A percentile compares a stretch with the other conserved stretches of the same genome.
Evolutionary conservation across 2,329 filamentous ascomycete species (phyloP).

Genomic region (Botryotinia calthae): DNA sequence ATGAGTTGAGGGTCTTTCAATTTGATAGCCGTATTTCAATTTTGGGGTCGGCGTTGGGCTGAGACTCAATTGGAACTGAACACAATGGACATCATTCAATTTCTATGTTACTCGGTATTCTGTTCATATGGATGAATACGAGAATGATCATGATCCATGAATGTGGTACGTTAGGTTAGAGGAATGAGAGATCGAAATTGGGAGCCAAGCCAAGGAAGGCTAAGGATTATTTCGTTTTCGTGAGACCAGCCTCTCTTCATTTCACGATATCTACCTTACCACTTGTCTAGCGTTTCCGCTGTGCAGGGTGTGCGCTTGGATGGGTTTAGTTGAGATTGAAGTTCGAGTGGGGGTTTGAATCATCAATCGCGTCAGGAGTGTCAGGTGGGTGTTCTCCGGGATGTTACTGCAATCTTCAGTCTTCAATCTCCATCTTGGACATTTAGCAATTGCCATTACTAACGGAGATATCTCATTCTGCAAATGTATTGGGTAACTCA

Average conservation of each 20-base stretch:
- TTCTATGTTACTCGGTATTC: background rate
- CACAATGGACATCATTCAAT: constrained; percentile 3
- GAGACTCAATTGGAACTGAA: constrained; percentile 5
- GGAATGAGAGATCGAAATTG: background rate
- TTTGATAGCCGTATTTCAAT: constrained; percentile 3
- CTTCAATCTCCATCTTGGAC: constrained; percentile 1
- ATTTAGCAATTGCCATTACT: background rate
- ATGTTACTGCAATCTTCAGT: constrained; percentile 5
- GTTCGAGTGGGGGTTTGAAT: constrained; percentile 12
- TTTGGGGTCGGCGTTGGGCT: background rate
- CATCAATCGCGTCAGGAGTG: constrained; percentile 7
- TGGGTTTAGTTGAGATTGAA: background rate
- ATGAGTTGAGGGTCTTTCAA: background rate
- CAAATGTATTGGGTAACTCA: constrained; percentile 8
- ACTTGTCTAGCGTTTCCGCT: constrained; percentile 12
- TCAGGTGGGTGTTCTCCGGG: constrained; percentile 17
- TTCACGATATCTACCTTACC: background rate
- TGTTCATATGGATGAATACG: constrained; percentile 8
- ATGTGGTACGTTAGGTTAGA: background rate
- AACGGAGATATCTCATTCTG: constrained; percentile 9
- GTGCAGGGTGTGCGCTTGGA: constrained; percentile 3
- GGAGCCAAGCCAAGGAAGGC: constrained; percentile 13
- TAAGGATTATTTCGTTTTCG: constrained; percentile 18
- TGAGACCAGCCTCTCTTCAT: constrained; percentile 1
- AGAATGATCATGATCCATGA: constrained; percentile 1